Conservation (phyloP, 495 filamentous ascomycete species). For the Aspergillus sclerotiicarbonarius region DNA sequence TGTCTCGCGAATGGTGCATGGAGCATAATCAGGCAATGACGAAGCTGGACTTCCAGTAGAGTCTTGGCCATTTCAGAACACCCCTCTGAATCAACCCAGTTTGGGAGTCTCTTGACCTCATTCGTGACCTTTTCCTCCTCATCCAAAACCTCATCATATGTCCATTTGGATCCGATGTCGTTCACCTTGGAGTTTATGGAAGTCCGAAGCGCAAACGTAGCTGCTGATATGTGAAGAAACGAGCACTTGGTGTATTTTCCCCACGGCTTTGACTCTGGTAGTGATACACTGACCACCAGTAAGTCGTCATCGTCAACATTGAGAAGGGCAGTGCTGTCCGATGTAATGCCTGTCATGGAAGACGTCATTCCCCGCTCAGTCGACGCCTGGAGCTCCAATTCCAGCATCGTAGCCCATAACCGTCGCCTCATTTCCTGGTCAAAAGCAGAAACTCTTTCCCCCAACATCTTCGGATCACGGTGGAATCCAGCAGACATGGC, state of each 20-base stretch:
- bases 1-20: constrained; percentile 29
- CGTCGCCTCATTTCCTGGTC: constrained; percentile 53
- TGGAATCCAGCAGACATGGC: constrained; percentile 56
- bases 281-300: constrained; percentile 35
- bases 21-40: constrained; percentile 29
- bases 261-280: constrained; percentile 45
- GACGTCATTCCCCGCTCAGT: constrained; percentile 55
- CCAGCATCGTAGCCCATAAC: constrained; percentile 57
- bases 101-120: constrained; percentile 25
- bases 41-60: constrained; percentile 28
- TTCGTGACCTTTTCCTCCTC: constrained; percentile 27
- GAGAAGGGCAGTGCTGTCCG: constrained; percentile 47
- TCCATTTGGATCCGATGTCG: constrained; percentile 19
- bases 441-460: constrained; percentile 27
- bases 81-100: constrained; percentile 11
- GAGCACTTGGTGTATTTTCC: constrained; percentile 21
- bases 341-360: constrained; percentile 45
- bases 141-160: constrained; percentile 25
- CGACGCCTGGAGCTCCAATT: constrained; percentile 51
- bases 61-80: constrained; percentile 9
- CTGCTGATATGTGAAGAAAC: constrained; percentile 22
- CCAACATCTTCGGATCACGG: constrained; percentile 49
- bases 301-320: background rate
- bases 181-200: constrained; percentile 31
- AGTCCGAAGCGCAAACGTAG: constrained; percentile 24